These are phyloP conservation scores for Abelmoschus esculentus DNA, from an alignment of 345 rosid genomes.

Conservation along the genomic window DNA sequence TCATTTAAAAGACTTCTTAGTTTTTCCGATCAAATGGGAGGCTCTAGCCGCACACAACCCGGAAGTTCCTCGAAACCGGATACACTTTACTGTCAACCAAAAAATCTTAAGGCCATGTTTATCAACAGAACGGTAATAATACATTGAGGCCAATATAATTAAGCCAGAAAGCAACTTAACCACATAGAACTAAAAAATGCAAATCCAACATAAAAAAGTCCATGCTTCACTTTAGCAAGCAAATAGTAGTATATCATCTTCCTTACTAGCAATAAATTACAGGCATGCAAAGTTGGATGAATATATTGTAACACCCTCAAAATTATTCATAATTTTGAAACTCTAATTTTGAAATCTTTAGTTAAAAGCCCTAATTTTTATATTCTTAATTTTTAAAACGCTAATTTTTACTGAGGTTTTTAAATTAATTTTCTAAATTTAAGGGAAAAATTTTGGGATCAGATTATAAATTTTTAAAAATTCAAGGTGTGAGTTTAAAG, in stretches of 20 bases:
- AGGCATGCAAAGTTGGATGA: conserved; percentile 49
- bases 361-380: no score
- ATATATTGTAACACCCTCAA: no score
- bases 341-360: no score
- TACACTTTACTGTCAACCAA: conserved; percentile 4
- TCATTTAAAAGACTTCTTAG: conserved; percentile 21
- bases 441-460: no score
- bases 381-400: no score
- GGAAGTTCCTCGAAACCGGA: conserved; percentile 16
- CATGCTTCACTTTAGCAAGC: background rate
- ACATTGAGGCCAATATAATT: background rate
- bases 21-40: conserved; percentile 17
- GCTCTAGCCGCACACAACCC: conserved; percentile 10
- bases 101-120: no score
- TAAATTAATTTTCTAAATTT: no score
- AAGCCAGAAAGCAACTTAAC: background rate
- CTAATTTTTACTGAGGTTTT: no score
- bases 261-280: conserved; percentile 10
- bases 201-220: background rate
- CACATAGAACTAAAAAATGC: background rate
- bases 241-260: background rate
- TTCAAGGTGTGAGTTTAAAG: no score
- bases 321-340: no score
- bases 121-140: conserved; percentile 34
- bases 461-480: no score